These are phyloP conservation scores for Pichia sp. DNA, from an alignment of 1,139 yeast genomes.

Conservation along the genomic window DNA sequence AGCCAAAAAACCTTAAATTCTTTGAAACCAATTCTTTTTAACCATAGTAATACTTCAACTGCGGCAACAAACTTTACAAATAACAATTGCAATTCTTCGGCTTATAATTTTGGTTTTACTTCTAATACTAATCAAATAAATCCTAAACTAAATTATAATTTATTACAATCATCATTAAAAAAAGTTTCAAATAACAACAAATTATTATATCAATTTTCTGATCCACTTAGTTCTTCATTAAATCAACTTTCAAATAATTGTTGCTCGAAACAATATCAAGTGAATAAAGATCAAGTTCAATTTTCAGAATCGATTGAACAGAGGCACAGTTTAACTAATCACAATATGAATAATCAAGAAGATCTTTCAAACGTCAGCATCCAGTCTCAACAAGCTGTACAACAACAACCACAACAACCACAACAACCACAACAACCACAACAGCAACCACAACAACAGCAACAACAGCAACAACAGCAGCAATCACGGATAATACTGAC, in stretches of 20 bases:
- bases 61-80: slow-evolving; percentile 6
- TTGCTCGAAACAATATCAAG: slow-evolving; percentile 7
- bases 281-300: not conserved
- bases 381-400: slow-evolving; percentile 38
- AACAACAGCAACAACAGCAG: slow-evolving; percentile 29
- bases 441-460: too few species aligned
- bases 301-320: not conserved
- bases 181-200: slow-evolving; percentile 20
- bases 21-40: slow-evolving; percentile 3
- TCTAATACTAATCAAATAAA: too few species aligned
- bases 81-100: not conserved
- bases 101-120: slow-evolving; percentile 5
- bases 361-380: too few species aligned
- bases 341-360: not conserved
- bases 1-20: slow-evolving; percentile 4
- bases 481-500: slow-evolving; percentile 38
- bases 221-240: slow-evolving; percentile 17
- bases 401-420: too few species aligned
- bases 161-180: slow-evolving; percentile 4
- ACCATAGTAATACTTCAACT: slow-evolving; percentile 9
- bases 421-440: too few species aligned
- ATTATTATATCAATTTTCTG: slow-evolving; percentile 18
- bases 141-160: slow-evolving; percentile 8
- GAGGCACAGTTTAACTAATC: not conserved
- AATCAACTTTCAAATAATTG: slow-evolving; percentile 19